Conservation (phyloP, 768 basidiomycete genomes). For the Mycena filopes region DNA sequence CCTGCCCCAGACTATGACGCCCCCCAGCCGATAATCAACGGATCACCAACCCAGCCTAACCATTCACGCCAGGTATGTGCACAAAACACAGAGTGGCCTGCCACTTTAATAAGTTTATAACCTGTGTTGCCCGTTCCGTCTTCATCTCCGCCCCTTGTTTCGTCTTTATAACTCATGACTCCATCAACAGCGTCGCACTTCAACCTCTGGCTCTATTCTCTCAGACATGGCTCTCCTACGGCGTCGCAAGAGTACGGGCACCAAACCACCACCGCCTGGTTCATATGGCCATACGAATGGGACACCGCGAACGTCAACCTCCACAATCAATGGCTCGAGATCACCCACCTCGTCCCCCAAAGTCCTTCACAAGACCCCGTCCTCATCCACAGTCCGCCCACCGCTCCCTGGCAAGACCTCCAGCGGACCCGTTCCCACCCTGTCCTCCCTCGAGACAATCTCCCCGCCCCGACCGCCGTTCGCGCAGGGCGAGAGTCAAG, state of each 20-base stretch:
- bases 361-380: constrained; percentile 28
- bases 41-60: constrained; percentile 22
- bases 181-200: constrained; percentile 14
- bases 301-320: constrained; percentile 17
- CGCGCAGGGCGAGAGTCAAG: constrained; percentile 15
- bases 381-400: constrained; percentile 22
- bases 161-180: constrained; percentile 16
- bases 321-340: constrained; percentile 19
- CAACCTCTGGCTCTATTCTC: constrained; percentile 19
- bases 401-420: constrained; percentile 20
- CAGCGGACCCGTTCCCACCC: constrained; percentile 22
- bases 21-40: constrained; percentile 30
- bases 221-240: constrained; percentile 40
- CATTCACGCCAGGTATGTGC: constrained; percentile 28
- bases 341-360: constrained; percentile 21
- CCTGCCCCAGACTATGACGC: constrained; percentile 39
- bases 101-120: background rate
- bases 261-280: constrained; percentile 36
- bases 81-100: constrained; percentile 3
- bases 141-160: background rate
- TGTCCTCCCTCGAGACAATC: constrained; percentile 16
- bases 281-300: background rate
- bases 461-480: constrained; percentile 12
- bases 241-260: constrained; percentile 47
- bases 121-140: background rate